Conservation (phyloP, 768 basidiomycete genomes). For the Hortiboletus flavorubellus region DNA sequence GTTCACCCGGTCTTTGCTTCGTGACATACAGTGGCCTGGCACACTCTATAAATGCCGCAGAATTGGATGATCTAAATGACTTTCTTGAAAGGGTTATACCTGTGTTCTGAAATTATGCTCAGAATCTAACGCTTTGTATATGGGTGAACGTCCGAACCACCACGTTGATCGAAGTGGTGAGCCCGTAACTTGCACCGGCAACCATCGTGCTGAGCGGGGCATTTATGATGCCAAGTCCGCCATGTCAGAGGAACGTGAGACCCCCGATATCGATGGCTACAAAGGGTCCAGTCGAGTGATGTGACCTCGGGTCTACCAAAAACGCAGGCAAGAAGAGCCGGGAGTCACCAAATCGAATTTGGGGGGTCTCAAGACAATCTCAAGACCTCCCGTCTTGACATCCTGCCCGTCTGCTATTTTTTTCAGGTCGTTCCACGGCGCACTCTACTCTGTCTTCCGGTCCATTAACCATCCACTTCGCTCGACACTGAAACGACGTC, state of each 20-base stretch:
- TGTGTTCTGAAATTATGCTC: background rate
- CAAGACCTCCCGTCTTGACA: conserved; percentile 12
- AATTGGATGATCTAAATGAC: background rate
- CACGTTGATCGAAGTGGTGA: no score
- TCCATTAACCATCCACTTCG: background rate
- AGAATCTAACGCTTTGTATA: background rate
- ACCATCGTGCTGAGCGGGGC: background rate
- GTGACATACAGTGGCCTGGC: background rate
- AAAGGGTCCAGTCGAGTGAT: background rate
- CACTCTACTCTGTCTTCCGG: background rate
- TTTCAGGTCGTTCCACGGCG: background rate
- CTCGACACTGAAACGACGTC: background rate
- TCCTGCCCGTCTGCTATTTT: background rate
- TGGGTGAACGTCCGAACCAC: background rate
- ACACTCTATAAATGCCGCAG: background rate
- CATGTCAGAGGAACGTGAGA: background rate
- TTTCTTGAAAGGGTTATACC: background rate
- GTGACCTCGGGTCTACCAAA: background rate
- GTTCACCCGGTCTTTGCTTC: conserved; percentile 4
- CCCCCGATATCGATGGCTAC: background rate
- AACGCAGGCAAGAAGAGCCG: conserved; percentile 3
- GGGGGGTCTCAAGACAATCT: conserved; percentile 25
- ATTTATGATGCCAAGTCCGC: background rate
- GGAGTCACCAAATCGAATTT: background rate
- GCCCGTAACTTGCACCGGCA: background rate